phyloP scores from a whole-genome alignment of 345 rosid genomes.

The Litchi chinensis region DNA sequence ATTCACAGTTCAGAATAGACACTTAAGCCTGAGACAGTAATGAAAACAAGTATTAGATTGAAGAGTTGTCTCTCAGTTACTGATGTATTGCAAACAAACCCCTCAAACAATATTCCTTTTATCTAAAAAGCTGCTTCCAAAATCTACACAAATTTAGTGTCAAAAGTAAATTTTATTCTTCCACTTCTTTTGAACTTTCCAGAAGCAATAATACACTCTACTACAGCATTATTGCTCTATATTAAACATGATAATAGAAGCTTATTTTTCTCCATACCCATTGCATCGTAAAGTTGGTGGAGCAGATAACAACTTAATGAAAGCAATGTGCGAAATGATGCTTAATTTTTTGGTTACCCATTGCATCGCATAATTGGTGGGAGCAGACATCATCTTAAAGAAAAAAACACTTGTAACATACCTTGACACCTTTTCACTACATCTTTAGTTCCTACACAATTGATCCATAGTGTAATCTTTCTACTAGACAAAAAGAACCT shows the following conservation, averaged over 20 bases:
- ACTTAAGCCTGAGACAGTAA: neutral
- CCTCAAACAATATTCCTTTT: neutral
- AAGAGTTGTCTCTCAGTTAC: neutral
- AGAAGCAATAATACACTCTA: neutral
- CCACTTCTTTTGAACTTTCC: neutral
- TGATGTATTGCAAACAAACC: neutral
- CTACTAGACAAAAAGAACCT: neutral
- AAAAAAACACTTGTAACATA: neutral
- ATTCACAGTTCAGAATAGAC: neutral
- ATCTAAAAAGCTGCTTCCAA: neutral
- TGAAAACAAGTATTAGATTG: neutral
- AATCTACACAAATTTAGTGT: neutral
- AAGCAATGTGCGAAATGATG: neutral
- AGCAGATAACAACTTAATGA: neutral
- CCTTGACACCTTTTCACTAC: neutral
- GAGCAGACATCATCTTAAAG: constrained; percentile 1
- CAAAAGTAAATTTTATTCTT: neutral
- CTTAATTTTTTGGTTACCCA: neutral
- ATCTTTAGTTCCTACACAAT: neutral
- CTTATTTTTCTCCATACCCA: neutral
- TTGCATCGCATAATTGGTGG: neutral
- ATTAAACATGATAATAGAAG: neutral
- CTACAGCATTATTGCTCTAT: neutral
- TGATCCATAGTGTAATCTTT: neutral
- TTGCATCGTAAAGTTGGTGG: neutral